phyloP scores from a whole-genome alignment of 2,329 filamentous ascomycete species.

The Epichloe gansuensis region DNA sequence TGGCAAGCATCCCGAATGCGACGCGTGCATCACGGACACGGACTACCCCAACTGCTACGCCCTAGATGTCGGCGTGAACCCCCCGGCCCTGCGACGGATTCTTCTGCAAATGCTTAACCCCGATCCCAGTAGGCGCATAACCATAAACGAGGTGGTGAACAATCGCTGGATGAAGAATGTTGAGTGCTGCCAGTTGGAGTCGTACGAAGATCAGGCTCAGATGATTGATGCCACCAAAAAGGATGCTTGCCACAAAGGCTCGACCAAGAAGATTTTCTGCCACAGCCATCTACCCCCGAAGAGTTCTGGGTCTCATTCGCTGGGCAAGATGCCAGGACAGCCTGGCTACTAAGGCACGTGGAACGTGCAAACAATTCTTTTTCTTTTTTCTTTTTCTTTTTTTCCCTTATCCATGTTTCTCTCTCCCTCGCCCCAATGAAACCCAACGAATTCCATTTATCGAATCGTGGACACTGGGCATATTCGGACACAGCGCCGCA shows the following conservation, averaged over 20 bases:
- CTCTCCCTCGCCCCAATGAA: not conserved
- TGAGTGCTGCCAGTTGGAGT: slow-evolving; percentile 67
- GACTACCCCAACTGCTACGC: slow-evolving; percentile 53
- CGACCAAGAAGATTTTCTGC: slow-evolving; percentile 40
- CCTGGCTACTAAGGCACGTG: slow-evolving; percentile 32
- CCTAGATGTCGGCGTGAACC: slow-evolving; percentile 53
- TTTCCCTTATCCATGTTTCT: not conserved
- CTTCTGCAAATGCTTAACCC: slow-evolving; percentile 76
- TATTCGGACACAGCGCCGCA: not conserved
- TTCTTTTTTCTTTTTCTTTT: no score
- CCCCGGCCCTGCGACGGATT: slow-evolving; percentile 57
- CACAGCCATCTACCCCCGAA: slow-evolving; percentile 44
- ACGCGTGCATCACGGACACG: slow-evolving; percentile 34
- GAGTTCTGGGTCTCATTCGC: slow-evolving; percentile 31
- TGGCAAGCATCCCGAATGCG: slow-evolving; percentile 31
- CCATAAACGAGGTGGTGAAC: slow-evolving; percentile 53
- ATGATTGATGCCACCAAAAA: slow-evolving; percentile 51
- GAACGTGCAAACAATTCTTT: no score
- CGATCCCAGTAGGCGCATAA: slow-evolving; percentile 55
- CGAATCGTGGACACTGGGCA: not conserved
- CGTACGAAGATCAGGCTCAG: slow-evolving; percentile 49
- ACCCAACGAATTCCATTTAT: not conserved
- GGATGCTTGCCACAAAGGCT: slow-evolving; percentile 27
- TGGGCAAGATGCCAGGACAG: slow-evolving; percentile 44
- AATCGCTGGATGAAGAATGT: slow-evolving; percentile 62